These are phyloP conservation scores for Claviceps spartinae DNA, from an alignment of 2,329 filamentous ascomycete species.

Conservation along the genomic window DNA sequence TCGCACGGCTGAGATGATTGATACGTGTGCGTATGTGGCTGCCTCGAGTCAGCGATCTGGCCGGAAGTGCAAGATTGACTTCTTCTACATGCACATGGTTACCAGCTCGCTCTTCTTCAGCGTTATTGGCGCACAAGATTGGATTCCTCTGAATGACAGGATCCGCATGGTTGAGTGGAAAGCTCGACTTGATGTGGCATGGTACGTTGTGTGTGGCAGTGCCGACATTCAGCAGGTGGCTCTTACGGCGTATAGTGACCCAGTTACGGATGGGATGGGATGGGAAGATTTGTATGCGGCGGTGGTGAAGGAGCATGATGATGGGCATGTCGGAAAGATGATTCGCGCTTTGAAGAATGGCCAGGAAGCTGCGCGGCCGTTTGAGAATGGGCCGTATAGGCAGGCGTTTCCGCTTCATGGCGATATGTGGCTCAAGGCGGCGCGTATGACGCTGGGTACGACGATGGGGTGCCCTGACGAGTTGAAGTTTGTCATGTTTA, in stretches of 20 bases:
- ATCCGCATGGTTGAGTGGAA: conserved; percentile 53
- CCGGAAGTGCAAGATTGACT: conserved; percentile 49
- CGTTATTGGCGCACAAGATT: conserved; percentile 16
- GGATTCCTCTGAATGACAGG: conserved; percentile 27
- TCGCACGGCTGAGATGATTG: conserved; percentile 20
- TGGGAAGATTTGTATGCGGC: conserved; percentile 16
- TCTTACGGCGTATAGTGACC: conserved; percentile 9
- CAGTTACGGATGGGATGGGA: conserved; percentile 7
- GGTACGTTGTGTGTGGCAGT: conserved; percentile 46
- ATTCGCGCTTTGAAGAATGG: conserved; percentile 20
- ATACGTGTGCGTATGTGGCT: conserved; percentile 9
- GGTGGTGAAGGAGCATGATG: conserved; percentile 15
- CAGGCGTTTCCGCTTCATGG: conserved; percentile 7
- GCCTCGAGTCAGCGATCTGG: conserved; percentile 37
- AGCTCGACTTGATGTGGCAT: conserved; percentile 44
- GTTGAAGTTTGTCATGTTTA: background rate
- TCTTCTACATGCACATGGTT: conserved; percentile 35
- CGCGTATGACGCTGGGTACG: background rate
- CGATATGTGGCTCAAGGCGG: background rate
- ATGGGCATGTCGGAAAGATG: conserved; percentile 23
- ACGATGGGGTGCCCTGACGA: background rate
- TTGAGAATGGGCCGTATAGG: conserved; percentile 8
- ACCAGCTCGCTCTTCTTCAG: conserved; percentile 19
- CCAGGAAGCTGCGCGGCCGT: conserved; percentile 11
- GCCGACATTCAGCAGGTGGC: conserved; percentile 21